Percentiles rank a stretch among this genome's conserved stretches.
Evolutionary conservation across 2,329 filamentous ascomycete species (phyloP).

Genomic region (Aspergillus ibericus): DNA sequence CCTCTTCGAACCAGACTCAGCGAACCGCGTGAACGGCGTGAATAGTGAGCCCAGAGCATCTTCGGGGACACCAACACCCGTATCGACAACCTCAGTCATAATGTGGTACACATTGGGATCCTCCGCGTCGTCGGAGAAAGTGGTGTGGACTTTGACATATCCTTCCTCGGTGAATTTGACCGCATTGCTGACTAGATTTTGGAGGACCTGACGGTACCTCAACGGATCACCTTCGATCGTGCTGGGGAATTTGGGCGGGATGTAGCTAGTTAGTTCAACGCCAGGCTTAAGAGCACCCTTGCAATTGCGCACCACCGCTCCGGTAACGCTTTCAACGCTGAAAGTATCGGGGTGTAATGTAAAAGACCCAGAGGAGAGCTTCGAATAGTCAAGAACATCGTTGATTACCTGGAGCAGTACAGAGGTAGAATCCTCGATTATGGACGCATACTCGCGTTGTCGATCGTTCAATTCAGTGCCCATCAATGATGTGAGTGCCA

Average conservation of each 20-base stretch:
- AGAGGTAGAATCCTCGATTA: conserved; percentile 61
- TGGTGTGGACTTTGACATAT: conserved; percentile 49
- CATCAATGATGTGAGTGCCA: conserved; percentile 58
- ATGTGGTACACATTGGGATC: conserved; percentile 45
- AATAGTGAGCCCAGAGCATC: conserved; percentile 52
- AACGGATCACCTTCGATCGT: conserved; percentile 58
- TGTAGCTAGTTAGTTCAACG: conserved; percentile 47
- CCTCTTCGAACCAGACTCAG: conserved; percentile 53
- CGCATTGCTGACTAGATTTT: conserved; percentile 62
- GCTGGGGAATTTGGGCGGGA: conserved; percentile 51
- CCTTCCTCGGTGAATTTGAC: conserved; percentile 63
- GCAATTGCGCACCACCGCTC: conserved; percentile 53
- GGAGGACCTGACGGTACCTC: conserved; percentile 62
- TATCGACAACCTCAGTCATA: conserved; percentile 55
- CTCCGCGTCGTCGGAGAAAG: conserved; percentile 44
- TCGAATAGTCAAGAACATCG: conserved; percentile 67
- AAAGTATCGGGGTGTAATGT: conserved; percentile 57
- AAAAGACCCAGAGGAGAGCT: conserved; percentile 61
- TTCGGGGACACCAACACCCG: conserved; percentile 55
- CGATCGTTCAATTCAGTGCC: conserved; percentile 55
- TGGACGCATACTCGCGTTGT: conserved; percentile 57
- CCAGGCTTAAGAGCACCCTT: conserved; percentile 49
- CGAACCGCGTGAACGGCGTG: conserved; percentile 57
- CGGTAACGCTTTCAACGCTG: conserved; percentile 46
- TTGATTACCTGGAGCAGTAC: conserved; percentile 63